phyloP scores from a whole-genome alignment of 2,329 filamentous ascomycete genomes.

The Cytospora mali region DNA sequence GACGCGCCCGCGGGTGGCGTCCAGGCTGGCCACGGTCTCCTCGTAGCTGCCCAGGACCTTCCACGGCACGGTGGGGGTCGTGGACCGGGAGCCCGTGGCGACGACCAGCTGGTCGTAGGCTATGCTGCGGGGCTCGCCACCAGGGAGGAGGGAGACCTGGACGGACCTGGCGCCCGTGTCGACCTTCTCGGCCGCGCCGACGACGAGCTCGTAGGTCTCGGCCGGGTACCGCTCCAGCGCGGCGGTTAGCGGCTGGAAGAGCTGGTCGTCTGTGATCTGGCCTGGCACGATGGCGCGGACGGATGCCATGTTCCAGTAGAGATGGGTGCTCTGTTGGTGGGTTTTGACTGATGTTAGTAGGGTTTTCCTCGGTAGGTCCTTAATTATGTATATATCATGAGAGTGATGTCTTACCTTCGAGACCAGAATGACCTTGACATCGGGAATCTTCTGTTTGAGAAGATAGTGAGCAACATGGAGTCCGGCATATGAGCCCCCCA shows the following conservation, averaged over 20 bases:
- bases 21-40: slow-evolving; percentile 46
- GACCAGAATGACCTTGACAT: slow-evolving; percentile 58
- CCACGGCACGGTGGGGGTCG: slow-evolving; percentile 50
- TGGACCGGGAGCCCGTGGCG: slow-evolving; percentile 55
- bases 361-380: too few relatives aligned
- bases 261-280: slow-evolving; percentile 50
- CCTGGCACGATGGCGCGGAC: slow-evolving; percentile 58
- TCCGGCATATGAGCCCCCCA: slow-evolving; percentile 58
- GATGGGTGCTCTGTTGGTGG: slow-evolving; percentile 52
- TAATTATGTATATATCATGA: too few relatives aligned
- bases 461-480: slow-evolving; percentile 57
- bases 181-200: slow-evolving; percentile 50
- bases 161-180: slow-evolving; percentile 48
- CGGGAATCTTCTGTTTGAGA: slow-evolving; percentile 53
- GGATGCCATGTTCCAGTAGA: slow-evolving; percentile 62
- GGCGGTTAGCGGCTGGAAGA: slow-evolving; percentile 52
- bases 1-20: slow-evolving; percentile 45
- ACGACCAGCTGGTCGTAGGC: slow-evolving; percentile 61
- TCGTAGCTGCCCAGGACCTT: slow-evolving; percentile 53
- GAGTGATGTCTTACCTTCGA: slow-evolving; percentile 48
- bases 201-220: slow-evolving; percentile 53
- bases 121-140: slow-evolving; percentile 38
- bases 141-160: slow-evolving; percentile 39
- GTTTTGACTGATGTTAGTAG: slow-evolving; percentile 15
- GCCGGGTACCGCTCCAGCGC: slow-evolving; percentile 54